phyloP scores from a whole-genome alignment of 352 stramenopile genomes.

The Globisporangium nodosum region DNA sequence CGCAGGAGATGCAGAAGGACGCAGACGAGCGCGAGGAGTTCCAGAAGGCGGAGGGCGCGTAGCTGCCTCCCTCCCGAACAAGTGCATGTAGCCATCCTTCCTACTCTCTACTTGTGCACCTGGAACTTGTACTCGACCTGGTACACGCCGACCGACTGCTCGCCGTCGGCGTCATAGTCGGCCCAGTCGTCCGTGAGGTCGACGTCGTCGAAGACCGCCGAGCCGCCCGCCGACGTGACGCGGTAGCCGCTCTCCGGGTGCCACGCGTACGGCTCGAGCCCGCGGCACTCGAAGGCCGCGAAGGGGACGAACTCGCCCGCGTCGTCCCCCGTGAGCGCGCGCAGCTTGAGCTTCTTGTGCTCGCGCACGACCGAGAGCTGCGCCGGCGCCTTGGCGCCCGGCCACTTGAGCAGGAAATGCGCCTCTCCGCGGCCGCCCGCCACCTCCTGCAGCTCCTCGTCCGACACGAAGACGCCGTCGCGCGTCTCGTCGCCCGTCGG shows the following conservation, averaged over 20 bases:
- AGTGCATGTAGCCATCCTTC: not conserved
- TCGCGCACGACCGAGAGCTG: slow-evolving; percentile 81
- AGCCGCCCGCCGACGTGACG: slow-evolving; percentile 50
- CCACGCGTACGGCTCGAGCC: slow-evolving; percentile 78
- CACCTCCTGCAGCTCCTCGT: slow-evolving; percentile 72
- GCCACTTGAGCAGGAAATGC: slow-evolving; percentile 86
- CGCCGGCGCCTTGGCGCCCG: slow-evolving; percentile 69
- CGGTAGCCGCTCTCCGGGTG: slow-evolving; percentile 73
- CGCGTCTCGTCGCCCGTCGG: slow-evolving; percentile 70
- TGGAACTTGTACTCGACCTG: slow-evolving; percentile 77
- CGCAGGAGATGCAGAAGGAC: slow-evolving; percentile 74
- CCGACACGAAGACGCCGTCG: slow-evolving; percentile 74
- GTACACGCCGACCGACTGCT: slow-evolving; percentile 75
- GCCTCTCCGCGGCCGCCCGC: slow-evolving; percentile 64
- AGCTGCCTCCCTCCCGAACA: not conserved
- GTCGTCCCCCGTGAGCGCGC: slow-evolving; percentile 44
- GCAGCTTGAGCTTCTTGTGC: slow-evolving; percentile 79
- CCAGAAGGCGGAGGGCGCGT: slow-evolving; percentile 28
- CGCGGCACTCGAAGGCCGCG: slow-evolving; percentile 83
- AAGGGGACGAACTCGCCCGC: slow-evolving; percentile 76
- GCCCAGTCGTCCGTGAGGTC: slow-evolving; percentile 82
- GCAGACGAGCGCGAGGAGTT: slow-evolving; percentile 74
- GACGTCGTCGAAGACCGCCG: slow-evolving; percentile 71
- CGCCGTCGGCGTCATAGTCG: slow-evolving; percentile 81
- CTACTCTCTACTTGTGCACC: slow-evolving; percentile 55